These are phyloP conservation scores for Byssochlamys sp. DNA, from an alignment of 2,329 filamentous ascomycete genomes.

Conservation along the genomic window DNA sequence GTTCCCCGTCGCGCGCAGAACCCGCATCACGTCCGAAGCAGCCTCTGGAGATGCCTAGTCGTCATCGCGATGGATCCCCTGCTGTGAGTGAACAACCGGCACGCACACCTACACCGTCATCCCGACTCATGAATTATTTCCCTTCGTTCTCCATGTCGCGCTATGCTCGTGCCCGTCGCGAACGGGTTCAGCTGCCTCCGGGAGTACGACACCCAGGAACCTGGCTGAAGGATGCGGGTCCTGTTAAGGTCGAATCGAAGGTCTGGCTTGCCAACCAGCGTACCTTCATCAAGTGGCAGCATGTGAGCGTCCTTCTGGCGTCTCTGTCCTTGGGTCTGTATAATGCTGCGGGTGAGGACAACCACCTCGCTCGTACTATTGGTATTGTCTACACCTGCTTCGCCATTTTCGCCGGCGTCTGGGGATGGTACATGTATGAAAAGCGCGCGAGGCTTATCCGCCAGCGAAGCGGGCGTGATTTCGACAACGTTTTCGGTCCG, in stretches of 20 bases:
- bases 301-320: constrained; percentile 80
- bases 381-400: constrained; percentile 76
- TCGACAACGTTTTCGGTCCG: constrained; percentile 80
- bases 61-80: neutral
- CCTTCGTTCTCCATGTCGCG: constrained; percentile 74
- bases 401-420: constrained; percentile 70
- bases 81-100: constrained; percentile 3
- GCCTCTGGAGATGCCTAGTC: neutral
- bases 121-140: constrained; percentile 44
- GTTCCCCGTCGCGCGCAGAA: constrained; percentile 10
- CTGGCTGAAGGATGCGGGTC: constrained; percentile 91
- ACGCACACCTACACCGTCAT: neutral
- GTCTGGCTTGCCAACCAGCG: constrained; percentile 98
- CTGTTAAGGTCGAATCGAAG: constrained; percentile 88
- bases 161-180: constrained; percentile 51
- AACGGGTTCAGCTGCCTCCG: constrained; percentile 58
- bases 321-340: constrained; percentile 75
- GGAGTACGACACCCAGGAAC: constrained; percentile 75
- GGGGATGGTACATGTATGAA: constrained; percentile 80
- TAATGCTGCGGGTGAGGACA: constrained; percentile 68
- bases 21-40: constrained; percentile 1
- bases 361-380: constrained; percentile 64
- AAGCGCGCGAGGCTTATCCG: constrained; percentile 68
- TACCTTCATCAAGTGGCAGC: constrained; percentile 98
- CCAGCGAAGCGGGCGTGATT: constrained; percentile 78